phyloP scores from a whole-genome alignment of 768 basidiomycete genomes.

The Boletellus sp. region DNA sequence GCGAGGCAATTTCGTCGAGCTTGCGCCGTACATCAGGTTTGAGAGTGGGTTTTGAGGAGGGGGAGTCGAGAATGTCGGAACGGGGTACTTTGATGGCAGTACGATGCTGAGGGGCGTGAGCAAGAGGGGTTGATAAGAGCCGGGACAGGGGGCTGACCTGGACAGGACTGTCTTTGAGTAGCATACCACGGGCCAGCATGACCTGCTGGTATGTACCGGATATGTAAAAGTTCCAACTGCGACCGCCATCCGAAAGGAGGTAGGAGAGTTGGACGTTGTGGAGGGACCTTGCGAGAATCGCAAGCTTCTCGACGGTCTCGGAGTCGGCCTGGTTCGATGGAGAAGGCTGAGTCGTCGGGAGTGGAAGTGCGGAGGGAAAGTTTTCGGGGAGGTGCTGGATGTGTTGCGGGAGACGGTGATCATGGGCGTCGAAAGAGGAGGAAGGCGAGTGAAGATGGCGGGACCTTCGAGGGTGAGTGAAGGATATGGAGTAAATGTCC shows the following conservation, averaged over 20 bases:
- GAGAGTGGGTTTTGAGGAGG: conserved; percentile 70
- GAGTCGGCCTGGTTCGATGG: conserved; percentile 45
- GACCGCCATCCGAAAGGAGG: conserved; percentile 60
- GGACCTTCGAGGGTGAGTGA: conserved; percentile 84
- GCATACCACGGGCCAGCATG: conserved; percentile 82
- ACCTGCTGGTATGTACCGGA: conserved; percentile 92
- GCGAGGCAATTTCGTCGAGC: conserved; percentile 91
- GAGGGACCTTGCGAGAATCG: conserved; percentile 71
- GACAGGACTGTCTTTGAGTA: conserved; percentile 85
- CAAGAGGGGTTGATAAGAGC: conserved; percentile 5
- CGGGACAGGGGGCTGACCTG: conserved; percentile 47
- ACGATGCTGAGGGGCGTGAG: conserved; percentile 55
- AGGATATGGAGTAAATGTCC: conserved; percentile 95
- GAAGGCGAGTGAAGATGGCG: conserved; percentile 57
- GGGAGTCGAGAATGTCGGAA: conserved; percentile 88
- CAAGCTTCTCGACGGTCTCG: conserved; percentile 78
- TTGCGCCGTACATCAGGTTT: conserved; percentile 79
- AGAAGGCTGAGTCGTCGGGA: conserved; percentile 34
- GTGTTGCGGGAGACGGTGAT: conserved; percentile 45
- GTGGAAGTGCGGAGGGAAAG: conserved; percentile 36
- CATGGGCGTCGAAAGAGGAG: conserved; percentile 61
- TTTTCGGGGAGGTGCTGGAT: conserved; percentile 32
- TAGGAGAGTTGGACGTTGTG: conserved; percentile 85
- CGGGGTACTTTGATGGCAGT: conserved; percentile 86
- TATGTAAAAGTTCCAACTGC: conserved; percentile 85